A percentile compares a stretch with the other conserved stretches of the same genome.
These are phyloP conservation scores for Pichia kluyveri DNA, from an alignment of 805 yeast species.

Conservation along the genomic window DNA sequence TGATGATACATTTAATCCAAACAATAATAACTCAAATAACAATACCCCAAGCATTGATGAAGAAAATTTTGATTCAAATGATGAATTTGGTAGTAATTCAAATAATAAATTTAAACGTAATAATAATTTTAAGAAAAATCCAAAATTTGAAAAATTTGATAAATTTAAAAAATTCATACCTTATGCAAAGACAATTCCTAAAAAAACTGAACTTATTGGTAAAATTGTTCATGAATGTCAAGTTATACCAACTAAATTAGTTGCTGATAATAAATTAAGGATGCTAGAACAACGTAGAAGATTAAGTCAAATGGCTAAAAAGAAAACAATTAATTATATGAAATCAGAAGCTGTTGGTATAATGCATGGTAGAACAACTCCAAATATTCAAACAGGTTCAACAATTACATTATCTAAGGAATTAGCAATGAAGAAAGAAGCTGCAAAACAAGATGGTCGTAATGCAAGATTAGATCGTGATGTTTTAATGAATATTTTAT, in stretches of 20 bases:
- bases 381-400: slow-evolving; percentile 60
- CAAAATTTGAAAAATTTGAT: slow-evolving; percentile 10
- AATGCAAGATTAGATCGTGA: slow-evolving; percentile 92
- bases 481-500: slow-evolving; percentile 79
- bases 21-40: slow-evolving; percentile 4
- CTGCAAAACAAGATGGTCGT: slow-evolving; percentile 60
- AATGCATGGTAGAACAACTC: slow-evolving; percentile 78
- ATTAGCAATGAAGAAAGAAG: slow-evolving; percentile 44
- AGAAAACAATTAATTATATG: slow-evolving; percentile 44
- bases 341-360: slow-evolving; percentile 73
- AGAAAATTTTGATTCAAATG: background rate
- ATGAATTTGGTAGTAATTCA: background rate
- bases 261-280: slow-evolving; percentile 55
- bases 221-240: slow-evolving; percentile 90
- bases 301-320: slow-evolving; percentile 28
- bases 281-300: slow-evolving; percentile 36
- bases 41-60: background rate
- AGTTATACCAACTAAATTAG: slow-evolving; percentile 68
- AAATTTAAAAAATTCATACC: slow-evolving; percentile 45
- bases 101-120: background rate
- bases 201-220: slow-evolving; percentile 77
- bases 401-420: slow-evolving; percentile 62
- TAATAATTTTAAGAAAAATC: background rate
- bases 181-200: slow-evolving; percentile 80
- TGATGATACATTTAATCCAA: background rate